Evolutionary conservation across 2,329 filamentous ascomycete genomes (phyloP).

Genomic region (Cladophialophora exuberans): DNA sequence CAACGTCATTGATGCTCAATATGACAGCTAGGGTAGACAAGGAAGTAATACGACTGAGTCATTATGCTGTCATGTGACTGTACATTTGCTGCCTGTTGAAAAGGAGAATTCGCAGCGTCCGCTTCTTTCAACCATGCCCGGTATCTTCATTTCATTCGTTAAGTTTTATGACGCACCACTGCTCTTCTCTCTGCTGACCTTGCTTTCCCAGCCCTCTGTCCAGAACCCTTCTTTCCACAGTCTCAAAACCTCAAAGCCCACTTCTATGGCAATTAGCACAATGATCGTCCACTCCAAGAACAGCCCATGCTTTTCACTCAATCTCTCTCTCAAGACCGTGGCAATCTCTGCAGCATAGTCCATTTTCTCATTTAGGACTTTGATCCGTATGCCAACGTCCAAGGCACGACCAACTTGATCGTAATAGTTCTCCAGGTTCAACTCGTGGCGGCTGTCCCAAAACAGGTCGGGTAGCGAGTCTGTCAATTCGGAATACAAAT

Average conservation of each 20-base stretch:
- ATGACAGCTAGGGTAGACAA: too few relatives aligned
- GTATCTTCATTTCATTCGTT: too few relatives aligned
- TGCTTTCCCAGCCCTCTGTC: conserved; percentile 24
- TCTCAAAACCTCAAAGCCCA: conserved; percentile 79
- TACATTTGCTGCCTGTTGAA: too few relatives aligned
- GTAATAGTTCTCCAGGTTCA: conserved; percentile 92
- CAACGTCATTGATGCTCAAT: too few relatives aligned
- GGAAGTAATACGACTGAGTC: too few relatives aligned
- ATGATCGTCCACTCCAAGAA: conserved; percentile 96
- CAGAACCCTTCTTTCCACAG: conserved; percentile 65
- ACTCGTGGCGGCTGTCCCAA: conserved; percentile 88
- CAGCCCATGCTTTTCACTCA: conserved; percentile 87
- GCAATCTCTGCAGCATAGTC: conserved; percentile 97
- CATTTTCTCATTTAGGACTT: conserved; percentile 93
- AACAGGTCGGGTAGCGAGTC: conserved; percentile 95
- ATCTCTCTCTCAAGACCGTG: conserved; percentile 79
- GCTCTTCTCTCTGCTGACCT: background rate
- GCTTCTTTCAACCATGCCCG: too few relatives aligned
- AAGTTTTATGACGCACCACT: too few relatives aligned
- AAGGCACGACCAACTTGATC: conserved; percentile 88
- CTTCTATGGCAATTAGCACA: conserved; percentile 87
- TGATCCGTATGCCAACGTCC: conserved; percentile 89
- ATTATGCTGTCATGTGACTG: too few relatives aligned
- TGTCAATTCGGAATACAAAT: conserved; percentile 95
- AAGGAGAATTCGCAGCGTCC: too few relatives aligned